These are phyloP conservation scores for Starmerella lactis-condensi DNA, from an alignment of 805 yeast genomes.

Conservation along the genomic window DNA sequence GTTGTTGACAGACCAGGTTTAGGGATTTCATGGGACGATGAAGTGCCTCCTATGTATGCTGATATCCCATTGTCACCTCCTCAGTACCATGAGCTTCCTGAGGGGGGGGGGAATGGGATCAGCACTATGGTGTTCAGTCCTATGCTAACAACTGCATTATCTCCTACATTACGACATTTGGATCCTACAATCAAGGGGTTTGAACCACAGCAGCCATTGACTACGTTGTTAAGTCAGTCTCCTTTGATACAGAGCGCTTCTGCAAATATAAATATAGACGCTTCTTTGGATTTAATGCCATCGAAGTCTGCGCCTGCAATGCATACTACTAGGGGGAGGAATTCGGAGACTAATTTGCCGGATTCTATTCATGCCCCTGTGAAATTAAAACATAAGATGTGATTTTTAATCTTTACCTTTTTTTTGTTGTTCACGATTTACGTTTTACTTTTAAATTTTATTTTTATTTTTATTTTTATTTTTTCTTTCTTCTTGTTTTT, in stretches of 20 bases:
- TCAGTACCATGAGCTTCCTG: slow-evolving; percentile 32
- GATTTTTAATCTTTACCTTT: no score
- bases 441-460: not conserved
- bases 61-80: slow-evolving; percentile 85
- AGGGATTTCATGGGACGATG: slow-evolving; percentile 97
- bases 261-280: no score
- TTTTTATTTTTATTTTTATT: not conserved
- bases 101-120: no score
- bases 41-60: slow-evolving; percentile 90
- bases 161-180: slow-evolving; percentile 17
- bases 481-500: not conserved
- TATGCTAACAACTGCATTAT: slow-evolving; percentile 12
- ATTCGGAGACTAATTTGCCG: no score
- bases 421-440: no score
- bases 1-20: slow-evolving; percentile 83
- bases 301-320: no score
- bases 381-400: no score
- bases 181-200: slow-evolving; percentile 17
- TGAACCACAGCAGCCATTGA: slow-evolving; percentile 9
- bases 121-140: slow-evolving; percentile 16
- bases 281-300: no score
- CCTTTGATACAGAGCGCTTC: no score
- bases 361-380: no score
- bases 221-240: no score
- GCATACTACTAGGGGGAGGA: no score